Evolutionary conservation across 1,284 basidiomycete genomes (phyloP).

Genomic region (Rhodotorula sp.): DNA sequence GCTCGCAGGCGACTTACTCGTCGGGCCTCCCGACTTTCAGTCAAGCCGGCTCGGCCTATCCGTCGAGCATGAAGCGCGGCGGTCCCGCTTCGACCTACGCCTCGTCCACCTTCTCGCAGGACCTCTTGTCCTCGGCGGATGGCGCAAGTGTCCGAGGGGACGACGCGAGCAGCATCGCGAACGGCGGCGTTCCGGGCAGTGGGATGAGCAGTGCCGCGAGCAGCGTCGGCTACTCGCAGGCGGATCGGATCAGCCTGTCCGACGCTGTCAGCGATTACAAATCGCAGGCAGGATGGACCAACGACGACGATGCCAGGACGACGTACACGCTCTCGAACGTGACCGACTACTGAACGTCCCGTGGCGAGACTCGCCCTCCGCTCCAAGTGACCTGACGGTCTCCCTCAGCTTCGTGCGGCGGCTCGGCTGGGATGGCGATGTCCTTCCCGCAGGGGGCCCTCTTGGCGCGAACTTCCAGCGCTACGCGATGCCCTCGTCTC

Average conservation of each 20-base stretch:
- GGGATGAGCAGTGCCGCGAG: constrained; percentile 47
- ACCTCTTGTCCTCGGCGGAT: constrained; percentile 40
- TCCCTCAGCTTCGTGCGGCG: neutral
- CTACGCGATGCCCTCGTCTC: no score
- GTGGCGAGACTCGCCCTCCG: neutral
- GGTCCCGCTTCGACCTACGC: constrained; percentile 36
- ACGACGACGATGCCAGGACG: constrained; percentile 47
- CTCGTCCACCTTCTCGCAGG: constrained; percentile 43
- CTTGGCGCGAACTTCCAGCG: no score
- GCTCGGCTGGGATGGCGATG: neutral
- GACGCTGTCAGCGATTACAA: constrained; percentile 49
- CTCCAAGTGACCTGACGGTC: neutral
- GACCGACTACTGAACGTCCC: constrained; percentile 50
- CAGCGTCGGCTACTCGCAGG: constrained; percentile 77
- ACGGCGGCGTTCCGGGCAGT: constrained; percentile 39
- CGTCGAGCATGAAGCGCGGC: constrained; percentile 30
- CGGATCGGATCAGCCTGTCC: constrained; percentile 58
- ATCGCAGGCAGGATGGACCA: constrained; percentile 43
- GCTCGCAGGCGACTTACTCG: constrained; percentile 89
- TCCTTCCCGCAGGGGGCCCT: neutral
- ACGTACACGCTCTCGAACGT: constrained; percentile 49
- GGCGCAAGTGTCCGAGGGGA: constrained; percentile 48
- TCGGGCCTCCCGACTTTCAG: constrained; percentile 81
- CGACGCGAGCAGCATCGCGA: constrained; percentile 60
- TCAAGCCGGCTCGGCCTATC: constrained; percentile 34